These are phyloP conservation scores for Pistacia atlantica DNA, from an alignment of 345 rosid species.

Conservation along the genomic window DNA sequence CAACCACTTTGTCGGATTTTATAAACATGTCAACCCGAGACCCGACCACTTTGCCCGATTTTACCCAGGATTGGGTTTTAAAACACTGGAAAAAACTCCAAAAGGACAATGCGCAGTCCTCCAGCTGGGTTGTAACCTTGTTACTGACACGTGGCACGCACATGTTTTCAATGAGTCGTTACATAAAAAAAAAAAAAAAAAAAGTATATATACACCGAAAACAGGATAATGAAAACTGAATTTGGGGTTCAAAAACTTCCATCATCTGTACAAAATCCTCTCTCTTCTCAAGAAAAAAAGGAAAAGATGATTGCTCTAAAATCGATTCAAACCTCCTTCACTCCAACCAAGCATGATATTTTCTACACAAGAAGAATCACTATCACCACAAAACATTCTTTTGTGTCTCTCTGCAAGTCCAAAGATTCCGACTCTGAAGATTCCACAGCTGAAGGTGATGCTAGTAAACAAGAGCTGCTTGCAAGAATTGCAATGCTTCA, in stretches of 20 bases:
- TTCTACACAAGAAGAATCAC: slow-evolving; percentile 31
- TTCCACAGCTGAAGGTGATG: slow-evolving; percentile 64
- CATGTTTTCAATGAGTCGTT: too few relatives aligned
- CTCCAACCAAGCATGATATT: slow-evolving; percentile 25
- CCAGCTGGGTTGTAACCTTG: too few relatives aligned
- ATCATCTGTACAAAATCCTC: not conserved
- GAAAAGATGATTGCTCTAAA: slow-evolving; percentile 47
- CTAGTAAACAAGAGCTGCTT: slow-evolving; percentile 73
- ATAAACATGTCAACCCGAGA: too few relatives aligned
- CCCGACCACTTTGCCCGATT: too few relatives aligned
- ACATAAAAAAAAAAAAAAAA: too few relatives aligned
- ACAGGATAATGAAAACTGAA: slow-evolving; percentile 25
- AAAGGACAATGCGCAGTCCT: too few relatives aligned
- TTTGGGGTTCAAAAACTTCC: slow-evolving; percentile 33
- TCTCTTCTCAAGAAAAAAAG: not conserved
- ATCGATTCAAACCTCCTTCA: slow-evolving; percentile 35
- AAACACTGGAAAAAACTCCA: too few relatives aligned
- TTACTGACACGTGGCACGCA: too few relatives aligned
- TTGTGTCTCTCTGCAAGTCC: slow-evolving; percentile 45
- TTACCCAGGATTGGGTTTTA: too few relatives aligned
- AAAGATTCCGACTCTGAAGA: slow-evolving; percentile 39
- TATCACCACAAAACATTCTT: slow-evolving; percentile 26
- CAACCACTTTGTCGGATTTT: too few relatives aligned
- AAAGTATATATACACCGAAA: not conserved
- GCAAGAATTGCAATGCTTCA: slow-evolving; percentile 88